Base-by-base conservation (phyloP, 83 land plant genomes). In the Diphasiastrum complanatum region DNA sequence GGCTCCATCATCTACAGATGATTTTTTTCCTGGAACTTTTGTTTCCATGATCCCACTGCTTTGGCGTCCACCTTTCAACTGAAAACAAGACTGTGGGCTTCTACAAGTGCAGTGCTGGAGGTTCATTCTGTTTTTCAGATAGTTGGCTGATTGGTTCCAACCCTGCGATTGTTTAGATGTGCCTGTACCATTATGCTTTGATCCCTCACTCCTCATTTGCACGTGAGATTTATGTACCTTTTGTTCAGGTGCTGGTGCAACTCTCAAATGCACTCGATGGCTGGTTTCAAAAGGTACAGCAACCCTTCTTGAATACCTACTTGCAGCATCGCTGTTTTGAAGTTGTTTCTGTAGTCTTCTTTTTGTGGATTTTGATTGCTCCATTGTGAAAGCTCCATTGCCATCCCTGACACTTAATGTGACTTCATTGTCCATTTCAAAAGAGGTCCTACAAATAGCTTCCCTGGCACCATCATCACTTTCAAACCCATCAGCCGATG, bases 341-440 rank as follows among this genome's bases (percentile, higher is more conserved):
- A 55, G 45, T 24, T 32, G 63, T 34, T 60, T 65, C 52, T 80
- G 83, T 24, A 70, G 36, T 66, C 80, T 79, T 47, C 82, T 62
- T 37, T 76, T 75, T 37, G 83, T 69, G 24, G 75, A 79, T 66
- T 83, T 85, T 19, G 85, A 74, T 51, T 78, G 78, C 32, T 84
- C 92, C 43, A 65, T 29, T n/a, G 77, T 61, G 27, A 86, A 79
- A 1, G 82, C 77, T 34, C 75, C 78, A 69, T 61, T 79, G 20
- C 64, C 71, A 66, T 86, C 81, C 43, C 69, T 75, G 0, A 35
- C 18, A 58, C 52, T 64, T 46, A 64, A 34, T 33, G 78, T 74
- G 29, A 66, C 81, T 37, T 81, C 82, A 61, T 58, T 46, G 61
- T 47, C 51, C 56, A 51, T 60, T 45, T 52, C 71, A 34, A 40